These are phyloP conservation scores for Halophytophthora batemanensis DNA, from an alignment of 352 stramenopile genomes.

Conservation along the genomic window DNA sequence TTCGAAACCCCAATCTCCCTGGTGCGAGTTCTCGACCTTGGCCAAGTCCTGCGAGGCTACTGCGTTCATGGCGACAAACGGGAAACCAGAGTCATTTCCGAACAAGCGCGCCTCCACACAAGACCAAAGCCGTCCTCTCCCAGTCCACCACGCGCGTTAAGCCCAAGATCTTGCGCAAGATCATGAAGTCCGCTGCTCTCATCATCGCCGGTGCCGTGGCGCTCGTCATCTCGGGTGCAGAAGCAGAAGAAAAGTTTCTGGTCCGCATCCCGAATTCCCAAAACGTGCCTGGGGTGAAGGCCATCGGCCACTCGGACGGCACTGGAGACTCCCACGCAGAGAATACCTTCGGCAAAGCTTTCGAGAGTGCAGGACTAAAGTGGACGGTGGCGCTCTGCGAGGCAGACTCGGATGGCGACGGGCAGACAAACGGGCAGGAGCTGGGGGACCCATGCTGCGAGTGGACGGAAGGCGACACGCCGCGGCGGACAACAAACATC, in stretches of 20 bases:
- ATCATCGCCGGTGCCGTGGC: not conserved
- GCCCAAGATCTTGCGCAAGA: too few species aligned
- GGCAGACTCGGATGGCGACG: constrained; percentile 34
- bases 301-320: constrained; percentile 26
- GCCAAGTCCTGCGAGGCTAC: too few species aligned
- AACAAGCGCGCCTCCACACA: too few species aligned
- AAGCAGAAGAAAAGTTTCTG: constrained; percentile 7
- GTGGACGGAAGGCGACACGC: constrained; percentile 1
- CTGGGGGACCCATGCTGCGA: constrained; percentile 50
- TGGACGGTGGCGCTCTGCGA: constrained; percentile 32
- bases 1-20: too few species aligned
- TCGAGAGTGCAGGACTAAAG: constrained; percentile 19
- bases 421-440: constrained; percentile 50
- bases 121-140: too few species aligned
- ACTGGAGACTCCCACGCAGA: not conserved
- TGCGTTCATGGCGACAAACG: too few species aligned
- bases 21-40: too few species aligned
- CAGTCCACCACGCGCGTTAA: too few species aligned
- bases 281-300: constrained; percentile 22
- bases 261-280: constrained; percentile 24
- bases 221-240: not conserved
- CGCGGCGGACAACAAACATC: constrained; percentile 9
- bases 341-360: constrained; percentile 29
- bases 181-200: not conserved
- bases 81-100: too few species aligned